Conservation (phyloP, 2,329 filamentous ascomycete genomes). For the Dactylellina leptospora region DNA sequence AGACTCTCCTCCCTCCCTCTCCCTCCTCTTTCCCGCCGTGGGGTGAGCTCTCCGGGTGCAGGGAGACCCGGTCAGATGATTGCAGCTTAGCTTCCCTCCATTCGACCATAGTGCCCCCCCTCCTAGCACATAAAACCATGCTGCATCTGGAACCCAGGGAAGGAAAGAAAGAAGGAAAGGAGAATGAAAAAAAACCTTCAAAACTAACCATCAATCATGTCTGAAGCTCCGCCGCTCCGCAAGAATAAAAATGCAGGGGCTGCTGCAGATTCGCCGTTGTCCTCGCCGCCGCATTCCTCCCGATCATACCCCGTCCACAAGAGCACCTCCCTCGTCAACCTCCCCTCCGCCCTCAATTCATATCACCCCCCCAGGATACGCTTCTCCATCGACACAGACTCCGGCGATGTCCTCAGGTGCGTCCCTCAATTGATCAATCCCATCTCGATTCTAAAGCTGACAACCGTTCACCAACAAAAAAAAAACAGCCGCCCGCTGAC, state of each 20-base stretch:
- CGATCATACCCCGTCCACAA: slow-evolving; percentile 50
- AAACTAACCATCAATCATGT: slow-evolving; percentile 26
- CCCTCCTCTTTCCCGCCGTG: background rate
- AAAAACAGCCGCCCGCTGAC: too few species aligned
- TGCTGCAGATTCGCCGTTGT: slow-evolving; percentile 19
- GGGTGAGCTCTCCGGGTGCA: slow-evolving; percentile 42
- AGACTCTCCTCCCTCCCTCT: background rate
- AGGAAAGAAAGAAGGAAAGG: background rate
- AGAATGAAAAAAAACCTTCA: background rate
- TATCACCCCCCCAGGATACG: slow-evolving; percentile 71
- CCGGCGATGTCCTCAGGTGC: slow-evolving; percentile 78
- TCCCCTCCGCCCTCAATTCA: slow-evolving; percentile 55
- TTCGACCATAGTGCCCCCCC: background rate
- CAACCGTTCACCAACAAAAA: too few species aligned
- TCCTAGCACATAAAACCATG: too few species aligned
- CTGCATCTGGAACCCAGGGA: too few species aligned
- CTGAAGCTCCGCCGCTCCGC: slow-evolving; percentile 22
- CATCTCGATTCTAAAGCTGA: too few species aligned
- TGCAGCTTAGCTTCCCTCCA: background rate
- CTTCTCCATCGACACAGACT: slow-evolving; percentile 79
- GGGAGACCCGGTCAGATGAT: slow-evolving; percentile 40
- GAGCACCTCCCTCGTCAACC: slow-evolving; percentile 44
- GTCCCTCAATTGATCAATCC: too few species aligned
- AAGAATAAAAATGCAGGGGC: slow-evolving; percentile 46
- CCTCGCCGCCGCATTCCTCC: slow-evolving; percentile 3